Base-by-base conservation (phyloP, 2,329 filamentous ascomycete species). In the Sarocladiaceae sp. region DNA sequence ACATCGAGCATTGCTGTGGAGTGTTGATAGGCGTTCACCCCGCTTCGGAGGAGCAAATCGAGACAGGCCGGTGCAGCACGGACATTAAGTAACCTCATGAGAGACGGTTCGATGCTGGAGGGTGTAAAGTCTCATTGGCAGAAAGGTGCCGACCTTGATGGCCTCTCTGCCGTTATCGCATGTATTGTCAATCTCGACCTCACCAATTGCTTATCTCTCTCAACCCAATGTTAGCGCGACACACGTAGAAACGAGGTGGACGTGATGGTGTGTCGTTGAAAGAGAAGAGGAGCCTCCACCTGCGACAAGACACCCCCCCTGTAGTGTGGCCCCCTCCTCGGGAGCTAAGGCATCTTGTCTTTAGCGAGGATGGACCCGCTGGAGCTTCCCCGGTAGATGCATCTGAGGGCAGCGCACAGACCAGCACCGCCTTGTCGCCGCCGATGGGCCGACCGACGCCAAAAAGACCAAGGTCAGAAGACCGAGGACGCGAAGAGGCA, bases 181-280 rank as follows among this genome's bases (percentile, higher is more conserved):
- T n/a, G n/a, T n/a, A n/a, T n/a, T n/a, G n/a, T n/a, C n/a, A n/a
- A n/a, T n/a, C n/a, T n/a, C n/a, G n/a, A n/a, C n/a, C n/a, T 33
- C 15, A 33, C 15, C 29, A 10, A 33, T 15, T 42, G 18, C 23
- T 42, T 23, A 11, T 20, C 37, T 18, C 15, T 22, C 13, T 22
- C 18, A 23, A 6, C 4, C 22, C 23, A n/a, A 22, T 23, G 4
- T 42, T 20, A 20, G 8, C 10, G 15, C 8, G 29, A 33, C n/a
- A 33, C 29, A 33, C 8, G 29, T 33, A 15, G 10, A 33, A 8
- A 15, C 10, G 8, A 33, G 29, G 15, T 10, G 15, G 10, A 33
- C 8, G 29, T 33, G n/a, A 48, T 28, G 44, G 44, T 48, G 44
- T 48, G 44, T 48, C 44, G 44, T 48, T 48, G 44, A 48, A 33